Percentiles rank a stretch among this genome's conserved stretches.
phyloP scores from a whole-genome alignment of 2,329 filamentous ascomycete species.

The Verticillium nonalfalfae region DNA sequence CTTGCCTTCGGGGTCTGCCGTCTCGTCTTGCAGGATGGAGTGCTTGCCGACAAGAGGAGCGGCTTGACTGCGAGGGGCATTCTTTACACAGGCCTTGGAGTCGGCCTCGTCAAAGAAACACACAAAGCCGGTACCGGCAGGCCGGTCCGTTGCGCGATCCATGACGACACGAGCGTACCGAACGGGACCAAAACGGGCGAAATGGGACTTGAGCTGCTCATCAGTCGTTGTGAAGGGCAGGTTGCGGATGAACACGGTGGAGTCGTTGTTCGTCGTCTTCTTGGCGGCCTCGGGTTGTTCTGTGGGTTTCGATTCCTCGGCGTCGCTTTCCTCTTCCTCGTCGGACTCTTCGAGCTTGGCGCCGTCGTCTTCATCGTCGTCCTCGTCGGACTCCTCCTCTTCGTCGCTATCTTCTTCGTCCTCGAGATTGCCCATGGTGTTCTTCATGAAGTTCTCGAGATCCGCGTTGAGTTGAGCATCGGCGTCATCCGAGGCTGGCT shows the following conservation, averaged over 20 bases:
- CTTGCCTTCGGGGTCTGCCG: constrained; percentile 70
- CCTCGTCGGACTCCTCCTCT: constrained; percentile 33
- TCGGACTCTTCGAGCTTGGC: not conserved
- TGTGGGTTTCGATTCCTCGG: constrained; percentile 21
- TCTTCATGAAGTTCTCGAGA: constrained; percentile 51
- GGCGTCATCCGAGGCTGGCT: constrained; percentile 30
- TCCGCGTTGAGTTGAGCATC: constrained; percentile 40
- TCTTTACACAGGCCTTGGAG: constrained; percentile 68
- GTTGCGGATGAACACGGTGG: constrained; percentile 89
- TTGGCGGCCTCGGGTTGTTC: constrained; percentile 22
- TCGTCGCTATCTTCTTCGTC: constrained; percentile 47
- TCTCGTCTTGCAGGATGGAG: constrained; percentile 84
- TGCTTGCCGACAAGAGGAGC: constrained; percentile 49
- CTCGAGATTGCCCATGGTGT: constrained; percentile 49
- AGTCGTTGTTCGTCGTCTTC: constrained; percentile 55
- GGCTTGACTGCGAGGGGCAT: constrained; percentile 56
- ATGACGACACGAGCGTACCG: constrained; percentile 89
- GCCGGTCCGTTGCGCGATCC: constrained; percentile 76
- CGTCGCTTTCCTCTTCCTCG: constrained; percentile 32
- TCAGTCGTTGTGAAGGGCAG: constrained; percentile 85
- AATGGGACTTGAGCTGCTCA: constrained; percentile 76
- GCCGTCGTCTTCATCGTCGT: constrained; percentile 34
- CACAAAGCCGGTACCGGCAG: constrained; percentile 90
- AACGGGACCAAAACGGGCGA: constrained; percentile 79
- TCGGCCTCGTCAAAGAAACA: constrained; percentile 79